These are phyloP conservation scores for Claviceps spartinae DNA, from an alignment of 2,329 filamentous ascomycete species.

Conservation along the genomic window DNA sequence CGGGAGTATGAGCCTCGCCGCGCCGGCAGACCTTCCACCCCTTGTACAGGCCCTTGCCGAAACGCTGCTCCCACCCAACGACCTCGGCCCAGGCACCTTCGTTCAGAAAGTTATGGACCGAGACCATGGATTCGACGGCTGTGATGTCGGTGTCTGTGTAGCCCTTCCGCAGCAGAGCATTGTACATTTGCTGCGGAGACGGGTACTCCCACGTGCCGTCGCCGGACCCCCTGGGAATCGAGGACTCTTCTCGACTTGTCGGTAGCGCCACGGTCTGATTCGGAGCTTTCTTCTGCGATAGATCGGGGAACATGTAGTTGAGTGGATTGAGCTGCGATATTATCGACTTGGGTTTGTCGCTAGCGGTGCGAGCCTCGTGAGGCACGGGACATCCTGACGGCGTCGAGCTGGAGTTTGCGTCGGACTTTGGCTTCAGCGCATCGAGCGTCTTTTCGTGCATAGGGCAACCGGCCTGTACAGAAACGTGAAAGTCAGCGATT, in stretches of 20 bases:
- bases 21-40: constrained; percentile 63
- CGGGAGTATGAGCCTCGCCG: constrained; percentile 50
- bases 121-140: constrained; percentile 92
- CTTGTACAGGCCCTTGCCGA: constrained; percentile 55
- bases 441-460: constrained; percentile 43
- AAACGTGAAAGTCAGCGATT: background rate
- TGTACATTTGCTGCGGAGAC: constrained; percentile 99
- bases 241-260: constrained; percentile 68
- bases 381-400: constrained; percentile 33
- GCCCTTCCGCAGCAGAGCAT: constrained; percentile 88
- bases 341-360: constrained; percentile 29
- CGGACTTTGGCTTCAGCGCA: constrained; percentile 23
- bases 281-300: constrained; percentile 66
- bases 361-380: constrained; percentile 19
- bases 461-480: constrained; percentile 35
- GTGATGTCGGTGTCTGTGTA: constrained; percentile 89
- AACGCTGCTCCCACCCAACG: constrained; percentile 81
- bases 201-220: constrained; percentile 92
- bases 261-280: constrained; percentile 64
- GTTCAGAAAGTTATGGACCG: constrained; percentile 95
- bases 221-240: constrained; percentile 76
- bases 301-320: constrained; percentile 87
- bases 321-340: constrained; percentile 51
- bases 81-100: constrained; percentile 97
- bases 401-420: constrained; percentile 14